Conservation (phyloP, 169 alveolate genomes). For the Eimeria tenella region DNA sequence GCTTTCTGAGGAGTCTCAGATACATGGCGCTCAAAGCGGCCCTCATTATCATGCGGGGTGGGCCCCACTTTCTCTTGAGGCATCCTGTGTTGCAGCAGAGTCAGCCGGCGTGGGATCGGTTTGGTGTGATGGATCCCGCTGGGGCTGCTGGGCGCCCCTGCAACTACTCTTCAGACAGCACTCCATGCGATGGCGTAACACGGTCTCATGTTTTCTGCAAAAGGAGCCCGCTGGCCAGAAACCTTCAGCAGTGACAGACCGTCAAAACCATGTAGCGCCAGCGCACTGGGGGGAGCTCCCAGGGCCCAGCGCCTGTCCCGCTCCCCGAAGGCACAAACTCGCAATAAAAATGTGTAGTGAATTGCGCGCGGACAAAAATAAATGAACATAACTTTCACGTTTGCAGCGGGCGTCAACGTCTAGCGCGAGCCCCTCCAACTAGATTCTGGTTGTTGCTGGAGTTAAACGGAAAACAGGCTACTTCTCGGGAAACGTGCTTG, state of each 20-base stretch:
- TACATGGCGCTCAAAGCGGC: neutral
- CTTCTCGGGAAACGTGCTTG: neutral
- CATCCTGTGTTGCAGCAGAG: constrained; percentile 63
- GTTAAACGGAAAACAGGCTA: neutral
- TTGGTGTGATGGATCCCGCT: constrained; percentile 59
- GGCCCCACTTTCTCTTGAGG: neutral
- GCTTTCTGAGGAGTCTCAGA: neutral
- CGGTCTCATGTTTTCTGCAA: constrained; percentile 1
- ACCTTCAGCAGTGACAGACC: neutral
- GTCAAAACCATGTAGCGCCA: neutral
- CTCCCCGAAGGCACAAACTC: neutral
- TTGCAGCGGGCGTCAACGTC: constrained; percentile 12
- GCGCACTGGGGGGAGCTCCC: constrained; percentile 18
- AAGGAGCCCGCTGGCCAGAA: constrained; percentile 48
- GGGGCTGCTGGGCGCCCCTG: constrained; percentile 76
- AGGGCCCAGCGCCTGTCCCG: constrained; percentile 5
- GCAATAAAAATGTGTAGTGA: neutral
- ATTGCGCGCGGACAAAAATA: neutral
- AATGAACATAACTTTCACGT: neutral
- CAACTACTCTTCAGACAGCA: constrained; percentile 62
- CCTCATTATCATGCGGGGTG: constrained; percentile 18
- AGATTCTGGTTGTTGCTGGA: constrained; percentile 38
- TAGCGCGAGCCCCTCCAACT: constrained; percentile 43
- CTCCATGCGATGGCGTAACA: constrained; percentile 62
- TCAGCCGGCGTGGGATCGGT: constrained; percentile 67